Percentiles rank a stretch among this genome's conserved stretches.
These are phyloP conservation scores for Ascochyta clinopodiicola DNA, from an alignment of 2,329 filamentous ascomycete species.

Conservation along the genomic window DNA sequence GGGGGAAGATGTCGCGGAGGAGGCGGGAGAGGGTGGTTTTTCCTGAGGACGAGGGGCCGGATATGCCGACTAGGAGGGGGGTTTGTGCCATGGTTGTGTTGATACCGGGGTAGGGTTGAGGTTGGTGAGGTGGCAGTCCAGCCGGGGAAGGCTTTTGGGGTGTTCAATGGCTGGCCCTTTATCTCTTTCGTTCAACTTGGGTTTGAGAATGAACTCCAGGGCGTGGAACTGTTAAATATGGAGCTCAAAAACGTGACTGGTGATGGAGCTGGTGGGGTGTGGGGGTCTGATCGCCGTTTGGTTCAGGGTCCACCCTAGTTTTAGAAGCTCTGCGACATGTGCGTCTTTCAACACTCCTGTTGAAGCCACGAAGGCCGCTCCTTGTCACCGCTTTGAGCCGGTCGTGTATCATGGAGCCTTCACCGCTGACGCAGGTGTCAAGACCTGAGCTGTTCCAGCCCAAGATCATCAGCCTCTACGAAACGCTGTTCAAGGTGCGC, in stretches of 20 bases:
- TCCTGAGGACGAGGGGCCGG: constrained; percentile 88
- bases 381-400: neutral
- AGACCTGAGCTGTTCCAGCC: constrained; percentile 90
- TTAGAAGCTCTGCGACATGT: constrained; percentile 16
- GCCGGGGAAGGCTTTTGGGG: too few relatives aligned
- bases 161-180: too few relatives aligned
- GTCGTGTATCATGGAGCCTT: constrained; percentile 73
- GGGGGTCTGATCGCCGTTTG: constrained; percentile 12
- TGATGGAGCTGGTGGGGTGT: constrained; percentile 12
- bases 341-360: constrained; percentile 7
- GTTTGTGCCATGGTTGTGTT: constrained; percentile 18
- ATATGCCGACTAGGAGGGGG: constrained; percentile 75
- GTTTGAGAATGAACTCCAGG: too few relatives aligned
- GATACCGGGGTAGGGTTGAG: too few relatives aligned
- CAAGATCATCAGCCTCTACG: constrained; percentile 91
- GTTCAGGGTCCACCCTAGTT: constrained; percentile 13
- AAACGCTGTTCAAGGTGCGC: constrained; percentile 73
- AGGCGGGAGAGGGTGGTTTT: constrained; percentile 93
- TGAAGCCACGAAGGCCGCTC: constrained; percentile 2
- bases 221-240: neutral
- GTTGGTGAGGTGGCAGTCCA: too few relatives aligned
- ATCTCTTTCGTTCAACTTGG: too few relatives aligned
- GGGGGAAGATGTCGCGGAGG: constrained; percentile 79
- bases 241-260: constrained; percentile 10
- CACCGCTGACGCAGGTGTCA: constrained; percentile 90